Base-by-base conservation (phyloP, 2,329 filamentous ascomycete genomes). In the Taxawa tesnikishii region DNA sequence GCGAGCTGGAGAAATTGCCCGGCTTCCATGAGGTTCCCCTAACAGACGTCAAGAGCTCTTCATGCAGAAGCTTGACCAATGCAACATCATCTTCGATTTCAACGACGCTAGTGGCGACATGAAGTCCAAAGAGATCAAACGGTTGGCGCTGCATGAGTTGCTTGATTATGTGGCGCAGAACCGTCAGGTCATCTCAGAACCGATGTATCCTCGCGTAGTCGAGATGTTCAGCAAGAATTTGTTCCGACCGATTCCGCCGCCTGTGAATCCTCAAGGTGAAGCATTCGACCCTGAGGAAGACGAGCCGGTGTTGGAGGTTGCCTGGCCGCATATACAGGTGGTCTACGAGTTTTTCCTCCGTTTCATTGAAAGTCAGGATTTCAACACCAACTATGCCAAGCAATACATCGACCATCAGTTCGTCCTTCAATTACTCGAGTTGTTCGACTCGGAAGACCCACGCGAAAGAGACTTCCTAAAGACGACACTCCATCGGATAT, bases 71-170 rank as follows among this genome's bases (percentile, higher is more conserved):
- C 90, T 98, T 47, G 90, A 96, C 50, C 90, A 98, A 58, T 98
- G 90, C 67, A 98, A 98, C 55, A 92, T 98, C 65, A 98, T 98
- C 50, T 98, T 98, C 54, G 90, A 98, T 63, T 98, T 98, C 65
- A 98, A 96, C 55, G 90, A 98, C 59, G 84, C 88, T 29, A 93
- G 83, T 43, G 87, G 80, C 45, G 90, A 98, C 55, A 96, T 98
- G 87, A 98, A 98, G 60, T 94, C 88, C 29, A 98, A 98, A 65
- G 90, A 98, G 62, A 96, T 98, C 69, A 98, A 98, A 68, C 75
- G 90, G 50, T 66, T 98, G 45, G 90, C 90, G 26, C 70, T 98
- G 27, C 90, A 98, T 55, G 90, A 98, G 57, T 68, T 98, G 40
- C 72, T 98, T 42, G 90, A 98, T 58, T 98, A 98, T 54, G 90